Conservation (phyloP, 108 stramenopile genomes). For the Phaeodactylum tricornutum region DNA sequence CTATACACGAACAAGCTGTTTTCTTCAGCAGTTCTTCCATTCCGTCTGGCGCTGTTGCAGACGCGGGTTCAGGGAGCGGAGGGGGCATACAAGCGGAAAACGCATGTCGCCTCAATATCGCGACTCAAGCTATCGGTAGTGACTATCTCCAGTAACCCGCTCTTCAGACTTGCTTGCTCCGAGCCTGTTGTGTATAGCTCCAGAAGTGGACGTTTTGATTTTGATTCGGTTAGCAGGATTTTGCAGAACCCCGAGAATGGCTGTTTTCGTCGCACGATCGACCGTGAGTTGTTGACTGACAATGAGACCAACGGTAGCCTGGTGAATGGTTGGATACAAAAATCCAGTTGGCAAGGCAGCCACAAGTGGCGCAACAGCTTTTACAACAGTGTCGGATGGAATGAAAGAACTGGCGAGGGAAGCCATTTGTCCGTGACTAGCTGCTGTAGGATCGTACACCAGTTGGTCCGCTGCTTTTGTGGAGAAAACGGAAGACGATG, state of each 20-base stretch:
- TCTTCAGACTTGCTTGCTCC: too few species aligned
- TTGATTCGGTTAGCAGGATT: not conserved
- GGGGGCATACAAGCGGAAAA: too few species aligned
- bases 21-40: conserved; percentile 20
- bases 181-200: too few species aligned
- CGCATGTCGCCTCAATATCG: too few species aligned
- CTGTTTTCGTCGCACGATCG: not conserved
- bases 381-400: conserved; percentile 15
- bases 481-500: too few species aligned
- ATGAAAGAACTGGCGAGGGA: conserved; percentile 21
- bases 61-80: too few species aligned
- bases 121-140: too few species aligned
- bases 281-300: not conserved
- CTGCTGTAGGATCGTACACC: conserved; percentile 21
- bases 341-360: conserved; percentile 17
- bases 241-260: not conserved
- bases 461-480: too few species aligned
- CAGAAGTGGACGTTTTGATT: too few species aligned
- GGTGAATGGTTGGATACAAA: conserved; percentile 5
- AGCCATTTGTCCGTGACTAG: conserved; percentile 22
- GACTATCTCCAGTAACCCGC: too few species aligned
- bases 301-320: conserved; percentile 8
- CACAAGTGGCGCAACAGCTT: conserved; percentile 28
- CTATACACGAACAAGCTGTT: conserved; percentile 19
- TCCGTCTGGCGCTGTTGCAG: conserved; percentile 14